Base-by-base conservation (phyloP, 2,329 filamentous ascomycete species). In the Thielaviopsis ethacetica region DNA sequence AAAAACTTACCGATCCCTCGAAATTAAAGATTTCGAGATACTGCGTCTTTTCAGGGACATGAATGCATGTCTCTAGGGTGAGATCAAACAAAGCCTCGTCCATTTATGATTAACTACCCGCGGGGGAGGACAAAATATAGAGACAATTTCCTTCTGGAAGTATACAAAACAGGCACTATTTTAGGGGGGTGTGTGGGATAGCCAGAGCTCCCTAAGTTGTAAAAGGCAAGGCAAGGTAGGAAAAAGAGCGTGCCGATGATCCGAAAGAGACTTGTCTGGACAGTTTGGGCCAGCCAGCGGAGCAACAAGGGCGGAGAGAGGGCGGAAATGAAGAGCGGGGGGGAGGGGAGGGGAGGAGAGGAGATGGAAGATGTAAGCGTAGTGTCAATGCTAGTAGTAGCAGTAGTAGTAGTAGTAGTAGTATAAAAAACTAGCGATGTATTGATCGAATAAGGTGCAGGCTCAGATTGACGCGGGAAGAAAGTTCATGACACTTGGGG, bases 1-100 rank as follows among this genome's bases (percentile, higher is more conserved):
- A 41, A 22, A 13, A 53, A 66, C 76, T 62, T 67, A 81, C 79
- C 66, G 78, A 76, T 1, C 38, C 59, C 56, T 58, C 55, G 63
- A 80, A 82, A 63, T 82, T 82, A 64, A 80, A 73, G 44, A 82
- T 78, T 66, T 82, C 77, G 24, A 82, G 63, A 66, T 80, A 83
- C 63, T 70, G 74, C 19, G 78, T 82, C 58, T 68, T 69, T 67
- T 83, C 80, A 3, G 68, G 62, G 54, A 81, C 76, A 34, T 71
- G 70, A 22, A 68, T 72, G 65, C 77, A 81, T 53, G 72, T 67
- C 10, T 70, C 65, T 60, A 82, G 71, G 38, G 58, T 30, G 24
- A 52, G 38, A 9, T 61, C 54, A 53, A 61, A 61, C 57, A 61
- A 27, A 7, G 59, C 56, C 22, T 4, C 19, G 53, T 61, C 60